phyloP scores from a whole-genome alignment of 208 protist genomes.

The Acanthamoeba divionensis region DNA sequence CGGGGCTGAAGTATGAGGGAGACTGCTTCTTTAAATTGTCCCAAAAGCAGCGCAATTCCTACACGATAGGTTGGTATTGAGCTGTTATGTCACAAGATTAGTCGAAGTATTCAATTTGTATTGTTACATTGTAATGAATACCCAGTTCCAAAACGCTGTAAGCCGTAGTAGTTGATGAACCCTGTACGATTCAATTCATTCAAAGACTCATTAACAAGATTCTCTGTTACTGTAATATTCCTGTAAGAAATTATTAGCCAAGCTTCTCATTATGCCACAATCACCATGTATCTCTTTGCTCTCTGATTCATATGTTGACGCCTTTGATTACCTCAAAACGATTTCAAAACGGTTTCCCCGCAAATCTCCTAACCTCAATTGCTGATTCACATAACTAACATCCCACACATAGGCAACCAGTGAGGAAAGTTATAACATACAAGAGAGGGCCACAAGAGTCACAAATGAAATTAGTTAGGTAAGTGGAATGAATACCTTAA shows the following conservation, averaged over 20 bases:
- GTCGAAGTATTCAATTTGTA: too few species aligned
- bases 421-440: too few species aligned
- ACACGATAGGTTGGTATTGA: conserved; percentile 4
- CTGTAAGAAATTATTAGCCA: too few species aligned
- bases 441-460: too few species aligned
- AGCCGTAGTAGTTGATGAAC: conserved; percentile 43
- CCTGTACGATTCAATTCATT: not conserved
- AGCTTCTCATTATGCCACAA: too few species aligned
- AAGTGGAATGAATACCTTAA: not conserved
- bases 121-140: too few species aligned
- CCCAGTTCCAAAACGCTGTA: conserved; percentile 50
- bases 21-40: conserved; percentile 11
- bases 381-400: not conserved
- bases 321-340: not conserved
- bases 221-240: not conserved
- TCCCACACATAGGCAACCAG: not conserved
- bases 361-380: not conserved
- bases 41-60: not conserved
- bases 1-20: conserved; percentile 36
- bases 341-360: conserved; percentile 21
- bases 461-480: too few species aligned
- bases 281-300: too few species aligned
- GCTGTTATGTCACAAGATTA: too few species aligned
- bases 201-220: not conserved
- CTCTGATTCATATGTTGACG: too few species aligned